Conservation (phyloP, 179 eudicot genomes). For the Silene noctiflora region DNA sequence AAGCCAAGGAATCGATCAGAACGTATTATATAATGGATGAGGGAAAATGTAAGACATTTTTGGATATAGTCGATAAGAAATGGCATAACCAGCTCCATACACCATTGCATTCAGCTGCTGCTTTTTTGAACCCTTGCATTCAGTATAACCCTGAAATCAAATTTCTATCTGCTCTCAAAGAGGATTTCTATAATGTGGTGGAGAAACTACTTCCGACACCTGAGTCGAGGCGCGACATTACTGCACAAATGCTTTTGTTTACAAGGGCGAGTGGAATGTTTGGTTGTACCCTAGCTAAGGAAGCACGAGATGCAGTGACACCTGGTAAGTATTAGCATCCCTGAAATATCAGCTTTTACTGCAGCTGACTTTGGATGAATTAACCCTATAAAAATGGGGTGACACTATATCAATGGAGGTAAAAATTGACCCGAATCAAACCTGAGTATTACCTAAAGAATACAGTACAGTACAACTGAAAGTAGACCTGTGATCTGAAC, state of each 20-base stretch:
- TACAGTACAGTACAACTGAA: too few relatives aligned
- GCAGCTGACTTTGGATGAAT: background rate
- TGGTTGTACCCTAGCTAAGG: conserved; percentile 96
- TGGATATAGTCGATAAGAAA: conserved; percentile 80
- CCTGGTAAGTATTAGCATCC: conserved; percentile 56
- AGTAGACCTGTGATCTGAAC: too few relatives aligned
- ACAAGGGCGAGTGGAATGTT: conserved; percentile 85
- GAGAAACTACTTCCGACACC: conserved; percentile 91
- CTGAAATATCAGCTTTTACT: background rate
- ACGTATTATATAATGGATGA: conserved; percentile 98
- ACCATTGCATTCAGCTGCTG: conserved; percentile 88
- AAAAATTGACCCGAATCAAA: background rate
- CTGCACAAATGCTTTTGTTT: conserved; percentile 72
- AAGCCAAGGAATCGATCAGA: conserved; percentile 86
- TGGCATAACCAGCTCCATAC: conserved; percentile 90
- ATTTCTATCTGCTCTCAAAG: conserved; percentile 73
- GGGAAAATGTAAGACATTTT: conserved; percentile 73
- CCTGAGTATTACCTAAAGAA: too few relatives aligned
- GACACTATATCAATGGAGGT: background rate
- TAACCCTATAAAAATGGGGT: background rate
- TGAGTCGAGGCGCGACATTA: conserved; percentile 76
- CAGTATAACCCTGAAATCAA: conserved; percentile 93
- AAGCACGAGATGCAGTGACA: conserved; percentile 74
- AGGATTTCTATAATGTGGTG: conserved; percentile 73
- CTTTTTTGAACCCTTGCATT: conserved; percentile 87